Evolutionary conservation across 495 filamentous ascomycete genomes (phyloP), one percentile per base, ranked within the genome.

Genomic region (Xylaria sp.): DNA sequence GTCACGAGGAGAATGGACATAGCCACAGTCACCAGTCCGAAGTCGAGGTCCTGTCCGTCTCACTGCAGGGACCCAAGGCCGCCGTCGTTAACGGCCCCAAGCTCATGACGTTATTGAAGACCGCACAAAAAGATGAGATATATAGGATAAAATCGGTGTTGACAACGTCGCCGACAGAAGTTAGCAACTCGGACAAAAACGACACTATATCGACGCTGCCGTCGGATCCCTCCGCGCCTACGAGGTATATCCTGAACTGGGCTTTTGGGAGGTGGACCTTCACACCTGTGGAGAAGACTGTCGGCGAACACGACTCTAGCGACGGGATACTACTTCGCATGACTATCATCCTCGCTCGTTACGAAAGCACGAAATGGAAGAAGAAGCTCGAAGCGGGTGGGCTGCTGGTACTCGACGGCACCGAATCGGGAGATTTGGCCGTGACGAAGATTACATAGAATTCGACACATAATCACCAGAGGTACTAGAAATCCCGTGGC

Each of bases 191-290:
- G 21, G 87, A 90, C 63, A 88, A 86, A 52, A 86, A 88, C 11
- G 71, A 72, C 2, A 12, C 43, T 9, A 44, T 40, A 40, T 33
- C 58, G 9, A 43, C 65, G 3, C 24, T 52, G 29, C 61, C 65
- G 14, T 29, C 52, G 57, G 72, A 50, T 19, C 74, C 67, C 19
- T 43, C 69, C 14, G 48, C 65, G 41, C 61, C 40, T 29, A 73
- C 70, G 26, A 75, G 88, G 70, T 97, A 94, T 77, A 97, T 98
- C 58, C 85, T 99, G 55, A 99, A 99, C 78, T 98, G 96, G 96
- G 97, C 96, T 0, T 99, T 99, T 81, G 95, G 94, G 8, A 86
- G 96, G 21, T 98, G 96, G 96, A 97, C 89, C 2, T 95, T 93
- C 75, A 95, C 94, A 7, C 84, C 85, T 0, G 82, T 92, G 44